These are phyloP conservation scores for Termitomyces sp. DNA, from an alignment of 768 basidiomycete genomes.

Conservation along the genomic window DNA sequence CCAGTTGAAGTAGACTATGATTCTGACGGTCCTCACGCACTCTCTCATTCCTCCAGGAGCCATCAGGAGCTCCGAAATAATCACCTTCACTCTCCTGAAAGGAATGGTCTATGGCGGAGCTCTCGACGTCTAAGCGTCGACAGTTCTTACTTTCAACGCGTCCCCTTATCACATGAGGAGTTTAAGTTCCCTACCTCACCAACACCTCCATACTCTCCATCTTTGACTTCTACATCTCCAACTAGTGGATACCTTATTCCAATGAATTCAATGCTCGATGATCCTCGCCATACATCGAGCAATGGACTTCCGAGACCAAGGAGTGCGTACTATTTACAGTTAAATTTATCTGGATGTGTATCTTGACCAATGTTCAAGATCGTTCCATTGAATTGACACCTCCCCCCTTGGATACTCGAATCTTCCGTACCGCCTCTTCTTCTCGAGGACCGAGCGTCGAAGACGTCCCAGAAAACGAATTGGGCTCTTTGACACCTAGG, in stretches of 20 bases:
- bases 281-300: slow-evolving; percentile 30
- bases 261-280: slow-evolving; percentile 32
- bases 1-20: slow-evolving; percentile 25
- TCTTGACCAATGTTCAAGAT: slow-evolving; percentile 5
- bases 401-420: slow-evolving; percentile 13
- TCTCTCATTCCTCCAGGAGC: slow-evolving; percentile 11
- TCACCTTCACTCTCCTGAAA: slow-evolving; percentile 2
- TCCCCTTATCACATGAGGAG: slow-evolving; percentile 27
- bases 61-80: slow-evolving; percentile 3
- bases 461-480: slow-evolving; percentile 31
- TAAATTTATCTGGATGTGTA: background rate
- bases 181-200: slow-evolving; percentile 23
- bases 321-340: slow-evolving; percentile 13
- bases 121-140: slow-evolving; percentile 29
- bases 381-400: slow-evolving; percentile 7
- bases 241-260: background rate
- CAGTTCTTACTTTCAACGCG: slow-evolving; percentile 25
- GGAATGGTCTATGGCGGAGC: background rate
- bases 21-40: slow-evolving; percentile 17
- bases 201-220: slow-evolving; percentile 34
- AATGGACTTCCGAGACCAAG: slow-evolving; percentile 18
- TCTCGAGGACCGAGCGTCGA: slow-evolving; percentile 38
- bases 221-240: slow-evolving; percentile 14
- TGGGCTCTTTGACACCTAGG: slow-evolving; percentile 12
- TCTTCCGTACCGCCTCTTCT: slow-evolving; percentile 21